Evolutionary conservation across 2,329 filamentous ascomycete genomes (phyloP), one percentile per base, ranked within the genome.

Genomic region (Claviceps sorghi): DNA sequence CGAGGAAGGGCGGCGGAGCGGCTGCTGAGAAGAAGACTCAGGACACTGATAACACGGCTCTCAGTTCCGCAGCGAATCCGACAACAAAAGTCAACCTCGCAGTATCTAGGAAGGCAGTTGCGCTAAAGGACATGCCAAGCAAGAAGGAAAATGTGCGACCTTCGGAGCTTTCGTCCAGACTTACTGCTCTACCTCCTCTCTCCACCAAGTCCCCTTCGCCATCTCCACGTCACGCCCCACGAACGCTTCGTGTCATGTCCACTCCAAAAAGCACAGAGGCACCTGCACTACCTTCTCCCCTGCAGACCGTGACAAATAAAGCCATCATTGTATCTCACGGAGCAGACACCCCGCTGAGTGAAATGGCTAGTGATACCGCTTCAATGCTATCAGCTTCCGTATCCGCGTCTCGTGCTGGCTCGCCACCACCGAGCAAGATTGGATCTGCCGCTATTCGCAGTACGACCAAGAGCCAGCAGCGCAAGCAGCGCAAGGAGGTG

Each of bases 381-480:
- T 89, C 84, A 0, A 72, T 89, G 22, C 75, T 87, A 4, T 90
- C 86, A 17, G 76, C 81, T 2, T 86, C 85, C 2, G 68, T 85
- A 36, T 87, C 77, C 1, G 72, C 73, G 17, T 81, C 86, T 15
- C 78, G 86, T 44, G 80, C 85, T 17, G 86, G 75, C 61, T 88
- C 86, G 4, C 86, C 86, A 3, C 84, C 83, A 8, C 77, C 77
- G 2, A 63, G 56, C 52, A 83, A 76, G 59, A 72, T 88, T 48
- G 85, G 86, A 4, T 80, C 80, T 47, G 84, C 84, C 4, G 80
- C 83, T 15, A 73, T 86, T 3, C 76, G 84, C 54, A 71, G 72
- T 22, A 86, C 83, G 46, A 88, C 86, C 9, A 90, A 89, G 70
- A 88, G 82, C 60, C 83, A 87, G 63, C 79, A 85, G 62, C 84